Conservation (phyloP, 208 protist species). For the Acanthamoeba comandoni region DNA sequence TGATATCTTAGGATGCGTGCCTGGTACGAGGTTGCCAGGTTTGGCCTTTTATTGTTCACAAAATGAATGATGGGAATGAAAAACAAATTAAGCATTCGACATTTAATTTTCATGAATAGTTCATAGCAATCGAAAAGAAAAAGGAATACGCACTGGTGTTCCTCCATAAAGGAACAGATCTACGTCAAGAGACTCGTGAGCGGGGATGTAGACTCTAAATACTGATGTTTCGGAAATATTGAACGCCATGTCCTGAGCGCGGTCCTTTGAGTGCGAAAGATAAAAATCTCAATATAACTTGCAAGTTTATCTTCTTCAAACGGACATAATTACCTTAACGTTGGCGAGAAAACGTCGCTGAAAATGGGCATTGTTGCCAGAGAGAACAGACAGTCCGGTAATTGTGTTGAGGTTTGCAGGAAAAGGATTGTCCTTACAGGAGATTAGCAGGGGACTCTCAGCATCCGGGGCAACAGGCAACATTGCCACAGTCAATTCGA, state of each 20-base stretch:
- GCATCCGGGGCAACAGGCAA: conserved; percentile 5
- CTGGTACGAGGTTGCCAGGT: neutral
- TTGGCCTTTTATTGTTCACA: neutral
- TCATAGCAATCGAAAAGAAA: neutral
- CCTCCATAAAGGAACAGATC: conserved; percentile 58
- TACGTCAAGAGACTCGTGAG: conserved; percentile 5
- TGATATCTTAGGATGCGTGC: neutral
- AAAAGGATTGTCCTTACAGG: conserved; percentile 26
- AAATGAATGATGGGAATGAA: too few relatives aligned
- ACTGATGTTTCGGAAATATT: neutral
- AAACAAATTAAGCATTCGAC: neutral
- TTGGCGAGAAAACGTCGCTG: conserved; percentile 51
- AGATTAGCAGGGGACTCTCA: neutral
- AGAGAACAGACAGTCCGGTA: neutral
- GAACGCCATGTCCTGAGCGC: conserved; percentile 24
- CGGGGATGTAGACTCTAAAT: conserved; percentile 44
- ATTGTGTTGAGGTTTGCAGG: neutral
- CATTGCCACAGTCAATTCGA: conserved; percentile 6
- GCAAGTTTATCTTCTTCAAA: too few relatives aligned
- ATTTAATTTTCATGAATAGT: too few relatives aligned
- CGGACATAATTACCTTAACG: neutral
- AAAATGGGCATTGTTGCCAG: conserved; percentile 3
- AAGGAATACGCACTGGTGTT: neutral
- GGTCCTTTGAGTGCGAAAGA: too few relatives aligned
- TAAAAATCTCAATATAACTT: too few relatives aligned